Conservation (phyloP, 1,284 basidiomycete genomes). For the Ceratobasidium sp. region DNA sequence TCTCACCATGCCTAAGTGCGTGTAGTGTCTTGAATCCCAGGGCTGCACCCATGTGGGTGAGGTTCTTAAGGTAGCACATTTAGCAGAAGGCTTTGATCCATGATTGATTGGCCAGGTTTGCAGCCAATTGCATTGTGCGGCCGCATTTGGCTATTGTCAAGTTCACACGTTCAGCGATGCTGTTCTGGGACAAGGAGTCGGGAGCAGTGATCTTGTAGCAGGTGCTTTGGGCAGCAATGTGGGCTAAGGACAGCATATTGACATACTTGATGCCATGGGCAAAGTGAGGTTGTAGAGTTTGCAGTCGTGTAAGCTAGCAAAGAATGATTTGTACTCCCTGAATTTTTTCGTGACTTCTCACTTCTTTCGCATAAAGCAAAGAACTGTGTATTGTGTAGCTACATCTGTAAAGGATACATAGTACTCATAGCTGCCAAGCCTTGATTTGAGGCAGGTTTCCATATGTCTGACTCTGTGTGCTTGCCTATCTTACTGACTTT, state of each 20-base stretch:
- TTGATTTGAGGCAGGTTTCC: conserved; percentile 51
- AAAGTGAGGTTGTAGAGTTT: not conserved
- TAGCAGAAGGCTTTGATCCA: conserved; percentile 45
- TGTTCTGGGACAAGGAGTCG: conserved; percentile 48
- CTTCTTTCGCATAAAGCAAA: conserved; percentile 11
- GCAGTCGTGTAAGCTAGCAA: not conserved
- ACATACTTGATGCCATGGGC: not conserved
- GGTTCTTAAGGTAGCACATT: conserved; percentile 37
- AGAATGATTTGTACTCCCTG: conserved; percentile 14
- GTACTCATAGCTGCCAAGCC: conserved; percentile 50
- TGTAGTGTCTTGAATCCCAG: conserved; percentile 49
- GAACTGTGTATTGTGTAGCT: not conserved
- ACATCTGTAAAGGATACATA: conserved; percentile 50
- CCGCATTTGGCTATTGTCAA: conserved; percentile 25
- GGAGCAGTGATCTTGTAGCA: conserved; percentile 39
- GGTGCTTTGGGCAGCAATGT: conserved; percentile 35
- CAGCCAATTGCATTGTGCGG: conserved; percentile 33
- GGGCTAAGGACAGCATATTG: not conserved
- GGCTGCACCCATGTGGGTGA: conserved; percentile 44
- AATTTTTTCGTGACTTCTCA: not conserved
- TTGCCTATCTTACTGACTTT: conserved; percentile 42
- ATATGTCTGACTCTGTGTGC: conserved; percentile 53
- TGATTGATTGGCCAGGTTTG: conserved; percentile 23
- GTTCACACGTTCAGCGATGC: conserved; percentile 46
- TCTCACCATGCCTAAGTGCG: conserved; percentile 50